These are phyloP conservation scores for Thelonectria blattea DNA, from an alignment of 2,329 filamentous ascomycete genomes.

Conservation along the genomic window DNA sequence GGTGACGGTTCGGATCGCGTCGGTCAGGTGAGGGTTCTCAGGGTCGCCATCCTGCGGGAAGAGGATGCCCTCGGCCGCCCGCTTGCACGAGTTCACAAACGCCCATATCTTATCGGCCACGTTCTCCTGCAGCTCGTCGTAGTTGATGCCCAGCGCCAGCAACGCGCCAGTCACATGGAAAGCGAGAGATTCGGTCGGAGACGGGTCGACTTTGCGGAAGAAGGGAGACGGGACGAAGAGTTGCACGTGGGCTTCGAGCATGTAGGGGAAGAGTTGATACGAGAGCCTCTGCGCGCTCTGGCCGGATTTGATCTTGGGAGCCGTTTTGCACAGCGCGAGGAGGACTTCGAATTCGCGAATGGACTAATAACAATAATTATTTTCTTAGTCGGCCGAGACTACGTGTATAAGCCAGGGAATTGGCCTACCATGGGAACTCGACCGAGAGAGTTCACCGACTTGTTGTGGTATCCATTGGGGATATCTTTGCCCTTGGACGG, in stretches of 20 bases:
- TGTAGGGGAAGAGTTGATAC: slow-evolving; percentile 81
- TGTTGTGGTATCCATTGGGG: slow-evolving; percentile 56
- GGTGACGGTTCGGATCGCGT: slow-evolving; percentile 73
- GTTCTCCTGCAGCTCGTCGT: slow-evolving; percentile 69
- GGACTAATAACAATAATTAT: slow-evolving; percentile 57
- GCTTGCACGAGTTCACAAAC: slow-evolving; percentile 75
- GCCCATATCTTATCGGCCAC: slow-evolving; percentile 71
- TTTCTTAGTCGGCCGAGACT: slow-evolving; percentile 26
- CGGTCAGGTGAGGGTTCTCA: slow-evolving; percentile 66
- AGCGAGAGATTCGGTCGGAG: slow-evolving; percentile 84
- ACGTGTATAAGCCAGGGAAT: not conserved
- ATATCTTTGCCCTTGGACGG: slow-evolving; percentile 51
- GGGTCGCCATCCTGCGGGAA: slow-evolving; percentile 61
- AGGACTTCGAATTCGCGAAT: slow-evolving; percentile 92
- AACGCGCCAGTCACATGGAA: slow-evolving; percentile 81
- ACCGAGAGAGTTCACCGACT: slow-evolving; percentile 51
- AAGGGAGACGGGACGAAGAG: slow-evolving; percentile 80
- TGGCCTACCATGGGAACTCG: slow-evolving; percentile 65
- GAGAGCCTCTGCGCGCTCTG: slow-evolving; percentile 80
- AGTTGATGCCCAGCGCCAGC: slow-evolving; percentile 78
- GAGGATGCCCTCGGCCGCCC: slow-evolving; percentile 62
- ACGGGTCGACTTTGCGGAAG: slow-evolving; percentile 82
- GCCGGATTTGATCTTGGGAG: slow-evolving; percentile 72
- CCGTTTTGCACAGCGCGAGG: slow-evolving; percentile 88
- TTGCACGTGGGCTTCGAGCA: slow-evolving; percentile 84